These are phyloP conservation scores for Mesembryanthemum crystallinum DNA, from an alignment of 148 eudicot species.

Conservation along the genomic window DNA sequence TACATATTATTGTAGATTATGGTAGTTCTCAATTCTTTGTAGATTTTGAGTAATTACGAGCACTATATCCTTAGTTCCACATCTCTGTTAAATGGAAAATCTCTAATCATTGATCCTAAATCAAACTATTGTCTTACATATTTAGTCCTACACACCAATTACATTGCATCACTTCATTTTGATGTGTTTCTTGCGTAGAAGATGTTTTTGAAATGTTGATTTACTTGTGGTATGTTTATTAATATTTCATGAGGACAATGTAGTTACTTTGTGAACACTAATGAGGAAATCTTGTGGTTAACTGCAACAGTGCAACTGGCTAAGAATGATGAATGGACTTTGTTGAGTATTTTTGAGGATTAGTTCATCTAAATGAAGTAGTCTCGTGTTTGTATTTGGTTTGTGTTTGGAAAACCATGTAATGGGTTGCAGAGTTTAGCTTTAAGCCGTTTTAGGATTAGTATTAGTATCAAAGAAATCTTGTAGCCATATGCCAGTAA, in stretches of 20 bases:
- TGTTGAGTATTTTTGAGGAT: neutral
- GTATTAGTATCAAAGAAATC: neutral
- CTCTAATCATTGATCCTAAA: too few species aligned
- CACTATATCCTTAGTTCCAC: too few species aligned
- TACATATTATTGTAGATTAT: too few species aligned
- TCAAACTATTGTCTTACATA: neutral
- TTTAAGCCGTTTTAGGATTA: too few species aligned
- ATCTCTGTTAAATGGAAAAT: too few species aligned
- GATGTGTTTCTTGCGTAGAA: neutral
- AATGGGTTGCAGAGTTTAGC: too few species aligned
- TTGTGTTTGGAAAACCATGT: too few species aligned
- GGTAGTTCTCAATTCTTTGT: too few species aligned
- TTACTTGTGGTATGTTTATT: neutral
- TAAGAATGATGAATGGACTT: neutral
- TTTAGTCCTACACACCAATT: neutral
- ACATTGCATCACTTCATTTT: neutral
- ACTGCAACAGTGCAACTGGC: too few species aligned
- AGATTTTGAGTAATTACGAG: too few species aligned
- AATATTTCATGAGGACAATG: neutral
- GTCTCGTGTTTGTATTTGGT: too few species aligned
- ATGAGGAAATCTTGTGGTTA: neutral
- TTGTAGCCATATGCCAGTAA: neutral
- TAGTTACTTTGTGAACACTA: neutral
- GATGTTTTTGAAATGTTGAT: neutral
- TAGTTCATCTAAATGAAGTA: too few species aligned